Percentiles rank a stretch among this genome's conserved stretches.
phyloP scores from a whole-genome alignment of 202 grass and related monocot genomes.

The Hordeum pubiflorum region DNA sequence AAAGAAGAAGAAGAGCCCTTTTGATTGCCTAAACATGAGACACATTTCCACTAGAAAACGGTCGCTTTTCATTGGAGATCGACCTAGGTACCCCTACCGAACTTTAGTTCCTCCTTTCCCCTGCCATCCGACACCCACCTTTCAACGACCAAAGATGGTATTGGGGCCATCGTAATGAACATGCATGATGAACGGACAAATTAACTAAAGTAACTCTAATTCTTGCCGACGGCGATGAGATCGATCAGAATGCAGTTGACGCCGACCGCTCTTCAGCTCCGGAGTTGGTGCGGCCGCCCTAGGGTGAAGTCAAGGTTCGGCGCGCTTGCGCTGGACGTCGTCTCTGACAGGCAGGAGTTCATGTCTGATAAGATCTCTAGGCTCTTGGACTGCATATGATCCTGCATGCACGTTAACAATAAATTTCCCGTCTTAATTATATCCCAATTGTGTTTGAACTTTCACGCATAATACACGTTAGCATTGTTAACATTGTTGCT shows the following conservation, averaged over 20 bases:
- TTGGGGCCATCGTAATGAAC: conserved; percentile 27
- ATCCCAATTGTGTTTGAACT: neutral
- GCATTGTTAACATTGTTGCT: neutral
- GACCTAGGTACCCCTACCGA: neutral
- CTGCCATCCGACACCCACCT: conserved; percentile 8
- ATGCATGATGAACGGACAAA: conserved; percentile 4
- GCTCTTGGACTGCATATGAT: conserved; percentile 48
- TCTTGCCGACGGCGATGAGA: neutral
- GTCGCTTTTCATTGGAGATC: conserved; percentile 1
- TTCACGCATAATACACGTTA: neutral
- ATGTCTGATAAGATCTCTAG: conserved; percentile 61
- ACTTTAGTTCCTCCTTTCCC: conserved; percentile 2
- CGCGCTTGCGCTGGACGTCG: conserved; percentile 41
- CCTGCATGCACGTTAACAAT: conserved; percentile 8
- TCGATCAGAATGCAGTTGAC: too few relatives aligned
- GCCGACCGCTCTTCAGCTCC: neutral
- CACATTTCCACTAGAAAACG: conserved; percentile 18
- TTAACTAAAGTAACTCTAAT: neutral
- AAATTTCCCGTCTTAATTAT: neutral
- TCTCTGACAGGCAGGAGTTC: conserved; percentile 58
- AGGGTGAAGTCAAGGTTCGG: conserved; percentile 67
- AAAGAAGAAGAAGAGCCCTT: conserved; percentile 19
- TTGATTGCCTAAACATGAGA: conserved; percentile 31
- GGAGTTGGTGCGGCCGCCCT: conserved; percentile 26
- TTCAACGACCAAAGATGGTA: conserved; percentile 30